Conservation (phyloP, 2,329 filamentous ascomycete genomes). For the Anisogramma anomala region DNA sequence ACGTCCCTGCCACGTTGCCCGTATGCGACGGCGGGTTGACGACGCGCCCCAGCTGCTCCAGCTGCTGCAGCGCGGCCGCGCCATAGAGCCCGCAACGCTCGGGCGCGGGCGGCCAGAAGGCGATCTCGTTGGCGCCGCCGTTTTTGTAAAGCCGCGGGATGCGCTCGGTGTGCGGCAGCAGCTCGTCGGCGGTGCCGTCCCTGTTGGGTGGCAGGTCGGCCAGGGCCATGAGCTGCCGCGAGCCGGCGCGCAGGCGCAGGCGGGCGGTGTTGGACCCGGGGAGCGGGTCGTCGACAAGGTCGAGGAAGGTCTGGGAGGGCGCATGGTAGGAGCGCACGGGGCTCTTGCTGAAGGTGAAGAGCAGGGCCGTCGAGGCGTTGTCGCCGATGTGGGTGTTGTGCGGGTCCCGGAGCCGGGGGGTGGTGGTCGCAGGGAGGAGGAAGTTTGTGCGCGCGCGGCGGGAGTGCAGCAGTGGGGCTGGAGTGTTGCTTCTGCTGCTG, state of each 20-base stretch:
- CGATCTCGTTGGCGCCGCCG: conserved; percentile 13
- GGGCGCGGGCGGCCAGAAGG: conserved; percentile 26
- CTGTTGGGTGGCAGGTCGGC: conserved; percentile 7
- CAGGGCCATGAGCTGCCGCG: conserved; percentile 27
- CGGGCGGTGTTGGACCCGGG: conserved; percentile 28
- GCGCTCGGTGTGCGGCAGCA: conserved; percentile 8
- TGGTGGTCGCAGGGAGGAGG: conserved; percentile 13
- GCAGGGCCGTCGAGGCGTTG: conserved; percentile 27
- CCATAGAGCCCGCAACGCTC: too few relatives aligned
- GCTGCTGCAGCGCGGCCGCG: too few relatives aligned
- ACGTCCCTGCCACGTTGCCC: conserved; percentile 29
- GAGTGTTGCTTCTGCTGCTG: too few relatives aligned
- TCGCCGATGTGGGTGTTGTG: conserved; percentile 38
- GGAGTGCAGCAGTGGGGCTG: too few relatives aligned
- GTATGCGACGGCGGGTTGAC: conserved; percentile 28
- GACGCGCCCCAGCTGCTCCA: conserved; percentile 25
- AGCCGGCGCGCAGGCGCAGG: conserved; percentile 34
- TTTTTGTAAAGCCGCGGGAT: conserved; percentile 19
- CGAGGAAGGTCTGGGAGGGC: conserved; percentile 43
- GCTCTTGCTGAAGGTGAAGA: conserved; percentile 42
- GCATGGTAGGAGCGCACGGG: conserved; percentile 44
- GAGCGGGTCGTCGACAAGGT: conserved; percentile 41
- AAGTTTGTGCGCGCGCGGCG: too few relatives aligned
- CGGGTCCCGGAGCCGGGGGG: conserved; percentile 23
- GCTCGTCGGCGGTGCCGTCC: conserved; percentile 1